A percentile compares a stretch with the other conserved stretches of the same genome.
Conservation (phyloP, 2,329 filamentous ascomycete species). For the Penicillium rolfsii region DNA sequence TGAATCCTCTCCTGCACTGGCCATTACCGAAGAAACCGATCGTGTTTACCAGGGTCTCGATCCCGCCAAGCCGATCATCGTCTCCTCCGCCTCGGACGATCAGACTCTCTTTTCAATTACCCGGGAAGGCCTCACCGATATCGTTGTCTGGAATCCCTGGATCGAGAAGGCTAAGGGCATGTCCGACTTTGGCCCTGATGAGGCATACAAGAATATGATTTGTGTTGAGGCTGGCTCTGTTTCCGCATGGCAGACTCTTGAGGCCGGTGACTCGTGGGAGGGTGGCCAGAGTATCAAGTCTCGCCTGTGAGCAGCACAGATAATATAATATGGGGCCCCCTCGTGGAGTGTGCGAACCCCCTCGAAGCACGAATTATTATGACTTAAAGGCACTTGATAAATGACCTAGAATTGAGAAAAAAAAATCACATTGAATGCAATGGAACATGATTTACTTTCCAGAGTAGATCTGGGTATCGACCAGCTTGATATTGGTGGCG, state of each 20-base stretch:
- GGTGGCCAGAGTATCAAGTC: constrained; percentile 62
- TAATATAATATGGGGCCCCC: background rate
- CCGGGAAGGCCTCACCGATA: constrained; percentile 81
- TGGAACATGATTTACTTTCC: background rate
- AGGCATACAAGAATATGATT: constrained; percentile 90
- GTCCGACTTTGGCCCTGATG: constrained; percentile 84
- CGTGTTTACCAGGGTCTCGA: constrained; percentile 75
- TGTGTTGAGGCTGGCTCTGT: constrained; percentile 92
- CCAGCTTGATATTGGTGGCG: background rate
- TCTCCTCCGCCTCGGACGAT: constrained; percentile 53
- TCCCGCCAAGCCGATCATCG: constrained; percentile 50
- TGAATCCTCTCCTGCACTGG: constrained; percentile 66
- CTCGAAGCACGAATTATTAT: constrained; percentile 15
- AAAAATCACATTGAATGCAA: background rate
- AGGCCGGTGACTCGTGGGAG: constrained; percentile 73
- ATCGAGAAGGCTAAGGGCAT: constrained; percentile 79
- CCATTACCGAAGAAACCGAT: constrained; percentile 79
- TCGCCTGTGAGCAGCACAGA: constrained; percentile 30
- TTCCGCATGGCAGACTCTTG: constrained; percentile 77
- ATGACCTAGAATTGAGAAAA: constrained; percentile 1
- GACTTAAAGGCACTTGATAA: constrained; percentile 16
- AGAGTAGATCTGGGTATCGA: too few species aligned
- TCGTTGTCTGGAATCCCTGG: constrained; percentile 98
- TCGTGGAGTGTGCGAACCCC: background rate
- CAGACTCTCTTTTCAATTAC: constrained; percentile 71